Evolutionary conservation across 2,329 filamentous ascomycete genomes (phyloP).

Genomic region (Fusarium tanahbumbuense): DNA sequence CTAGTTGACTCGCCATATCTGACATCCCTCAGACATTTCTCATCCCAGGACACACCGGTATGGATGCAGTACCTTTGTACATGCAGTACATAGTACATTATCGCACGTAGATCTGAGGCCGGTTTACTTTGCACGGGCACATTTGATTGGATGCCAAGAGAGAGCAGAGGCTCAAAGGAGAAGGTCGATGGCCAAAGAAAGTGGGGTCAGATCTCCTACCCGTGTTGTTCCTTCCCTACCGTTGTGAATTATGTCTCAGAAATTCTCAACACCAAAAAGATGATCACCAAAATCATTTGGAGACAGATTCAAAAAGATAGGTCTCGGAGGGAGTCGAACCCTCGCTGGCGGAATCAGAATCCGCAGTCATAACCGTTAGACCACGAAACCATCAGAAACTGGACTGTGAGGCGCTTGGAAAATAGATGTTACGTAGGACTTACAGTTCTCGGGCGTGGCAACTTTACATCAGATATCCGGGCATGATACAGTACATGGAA

Average conservation of each 20-base stretch:
- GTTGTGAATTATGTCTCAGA: background rate
- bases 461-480: background rate
- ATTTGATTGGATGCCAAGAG: background rate
- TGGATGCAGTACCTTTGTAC: background rate
- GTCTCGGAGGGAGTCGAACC: slow-evolving; percentile 10
- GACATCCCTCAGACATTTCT: background rate
- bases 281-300: no score
- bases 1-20: background rate
- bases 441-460: no score
- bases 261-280: background rate
- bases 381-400: slow-evolving; percentile 18
- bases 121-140: background rate
- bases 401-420: background rate
- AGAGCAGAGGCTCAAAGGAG: background rate
- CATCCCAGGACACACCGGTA: background rate
- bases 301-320: background rate
- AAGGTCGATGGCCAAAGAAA: background rate
- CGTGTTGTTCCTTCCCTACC: background rate
- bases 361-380: slow-evolving; percentile 24
- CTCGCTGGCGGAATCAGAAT: slow-evolving; percentile 30
- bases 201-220: background rate
- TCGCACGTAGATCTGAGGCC: background rate
- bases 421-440: accelerated
- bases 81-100: background rate
- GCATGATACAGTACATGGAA: background rate